A percentile compares a stretch with the other conserved stretches of the same genome.
phyloP scores from a whole-genome alignment of 1,139 yeast genomes.

The Zygoascus meyerae region DNA sequence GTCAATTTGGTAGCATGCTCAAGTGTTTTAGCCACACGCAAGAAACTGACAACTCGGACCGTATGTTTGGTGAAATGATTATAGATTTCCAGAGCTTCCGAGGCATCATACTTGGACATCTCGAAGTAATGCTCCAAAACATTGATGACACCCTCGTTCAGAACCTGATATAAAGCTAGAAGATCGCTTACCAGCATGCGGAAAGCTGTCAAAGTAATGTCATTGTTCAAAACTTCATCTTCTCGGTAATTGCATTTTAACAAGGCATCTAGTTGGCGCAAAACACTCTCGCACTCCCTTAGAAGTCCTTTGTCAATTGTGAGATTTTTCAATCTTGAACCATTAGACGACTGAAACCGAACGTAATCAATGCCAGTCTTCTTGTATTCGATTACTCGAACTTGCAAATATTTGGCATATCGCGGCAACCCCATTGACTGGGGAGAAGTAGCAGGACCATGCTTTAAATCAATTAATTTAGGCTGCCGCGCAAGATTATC shows the following conservation, averaged over 20 bases:
- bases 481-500: constrained; percentile 55
- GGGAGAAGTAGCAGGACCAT: constrained; percentile 33
- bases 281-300: constrained; percentile 80
- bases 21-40: constrained; percentile 82
- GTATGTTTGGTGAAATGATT: constrained; percentile 83
- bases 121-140: constrained; percentile 91
- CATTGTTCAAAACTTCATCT: constrained; percentile 65
- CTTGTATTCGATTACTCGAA: constrained; percentile 64
- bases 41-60: constrained; percentile 76
- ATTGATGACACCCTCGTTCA: constrained; percentile 93
- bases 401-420: constrained; percentile 65
- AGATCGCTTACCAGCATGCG: constrained; percentile 82
- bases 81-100: constrained; percentile 76
- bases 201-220: constrained; percentile 76
- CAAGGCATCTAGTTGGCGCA: constrained; percentile 70
- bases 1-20: constrained; percentile 83
- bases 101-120: constrained; percentile 80
- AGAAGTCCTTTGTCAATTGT: constrained; percentile 75
- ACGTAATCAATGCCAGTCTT: constrained; percentile 66
- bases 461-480: constrained; percentile 50
- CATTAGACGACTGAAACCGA: constrained; percentile 47
- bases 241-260: constrained; percentile 66
- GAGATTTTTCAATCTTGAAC: constrained; percentile 61
- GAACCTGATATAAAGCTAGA: constrained; percentile 73
- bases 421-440: constrained; percentile 61